Percentiles rank a stretch among this genome's conserved stretches.
Evolutionary conservation across 352 stramenopile species (phyloP).

Genomic region (Phytophthora idaei): DNA sequence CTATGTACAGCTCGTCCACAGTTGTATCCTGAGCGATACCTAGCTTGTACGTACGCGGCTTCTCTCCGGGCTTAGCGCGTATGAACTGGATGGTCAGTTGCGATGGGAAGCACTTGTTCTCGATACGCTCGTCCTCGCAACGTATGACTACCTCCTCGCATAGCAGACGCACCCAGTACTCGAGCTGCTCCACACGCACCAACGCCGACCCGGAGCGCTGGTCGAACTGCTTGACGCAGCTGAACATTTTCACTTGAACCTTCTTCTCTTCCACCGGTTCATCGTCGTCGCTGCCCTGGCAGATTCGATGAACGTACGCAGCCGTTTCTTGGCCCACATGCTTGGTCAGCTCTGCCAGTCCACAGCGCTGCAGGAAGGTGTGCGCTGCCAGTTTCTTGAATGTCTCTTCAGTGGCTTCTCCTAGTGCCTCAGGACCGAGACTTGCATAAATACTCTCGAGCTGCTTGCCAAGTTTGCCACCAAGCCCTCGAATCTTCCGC

Average conservation of each 20-base stretch:
- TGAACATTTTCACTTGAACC: slow-evolving; percentile 66
- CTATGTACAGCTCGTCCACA: slow-evolving; percentile 57
- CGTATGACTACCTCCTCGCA: slow-evolving; percentile 78
- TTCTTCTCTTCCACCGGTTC: slow-evolving; percentile 80
- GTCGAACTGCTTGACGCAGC: slow-evolving; percentile 84
- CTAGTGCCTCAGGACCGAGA: slow-evolving; percentile 18
- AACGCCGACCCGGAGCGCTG: slow-evolving; percentile 57
- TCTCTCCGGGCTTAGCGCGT: slow-evolving; percentile 42
- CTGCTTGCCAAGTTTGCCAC: slow-evolving; percentile 78
- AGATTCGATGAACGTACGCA: slow-evolving; percentile 58
- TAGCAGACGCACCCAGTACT: slow-evolving; percentile 80
- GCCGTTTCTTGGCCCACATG: slow-evolving; percentile 71
- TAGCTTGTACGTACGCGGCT: slow-evolving; percentile 56
- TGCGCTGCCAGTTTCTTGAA: slow-evolving; percentile 42
- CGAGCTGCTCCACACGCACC: slow-evolving; percentile 53
- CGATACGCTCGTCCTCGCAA: slow-evolving; percentile 77
- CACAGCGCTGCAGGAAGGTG: slow-evolving; percentile 60
- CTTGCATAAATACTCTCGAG: slow-evolving; percentile 66
- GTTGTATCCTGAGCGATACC: slow-evolving; percentile 62
- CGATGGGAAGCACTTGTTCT: slow-evolving; percentile 80
- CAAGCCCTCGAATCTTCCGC: slow-evolving; percentile 75
- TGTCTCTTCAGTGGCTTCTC: slow-evolving; percentile 10
- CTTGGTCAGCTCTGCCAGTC: slow-evolving; percentile 53
- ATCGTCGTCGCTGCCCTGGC: slow-evolving; percentile 65
- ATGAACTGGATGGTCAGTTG: slow-evolving; percentile 64